Conservation (phyloP, 257 asterid species). For the Plectranthus barbatus region DNA sequence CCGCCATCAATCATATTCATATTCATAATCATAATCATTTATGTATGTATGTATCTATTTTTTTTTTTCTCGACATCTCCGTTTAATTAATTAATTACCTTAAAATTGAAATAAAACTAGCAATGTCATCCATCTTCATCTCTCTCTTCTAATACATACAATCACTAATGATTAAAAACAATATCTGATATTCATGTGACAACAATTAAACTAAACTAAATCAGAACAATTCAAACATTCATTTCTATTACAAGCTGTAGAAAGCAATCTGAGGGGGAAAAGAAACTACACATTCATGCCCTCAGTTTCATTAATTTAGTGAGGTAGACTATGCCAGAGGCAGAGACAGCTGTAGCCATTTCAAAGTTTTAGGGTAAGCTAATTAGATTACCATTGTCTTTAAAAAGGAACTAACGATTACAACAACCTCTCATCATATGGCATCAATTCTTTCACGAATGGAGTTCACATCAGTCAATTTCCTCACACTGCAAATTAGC, state of each 20-base stretch:
- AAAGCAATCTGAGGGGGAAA: no score
- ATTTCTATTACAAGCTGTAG: neutral
- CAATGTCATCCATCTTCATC: no score
- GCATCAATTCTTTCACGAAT: constrained; percentile 42
- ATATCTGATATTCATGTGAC: neutral
- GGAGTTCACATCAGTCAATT: constrained; percentile 43
- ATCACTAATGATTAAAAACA: neutral
- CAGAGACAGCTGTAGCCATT: neutral
- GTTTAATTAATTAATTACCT: no score
- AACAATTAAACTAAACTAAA: neutral
- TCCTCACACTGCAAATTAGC: constrained; percentile 47
- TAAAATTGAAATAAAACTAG: no score
- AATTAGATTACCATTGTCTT: neutral
- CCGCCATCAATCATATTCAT: neutral
- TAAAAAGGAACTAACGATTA: neutral
- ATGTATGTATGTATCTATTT: no score
- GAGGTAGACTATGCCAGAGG: neutral
- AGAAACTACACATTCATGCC: neutral
- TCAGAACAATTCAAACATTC: constrained; percentile 2
- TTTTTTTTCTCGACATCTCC: no score
- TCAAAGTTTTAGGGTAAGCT: neutral
- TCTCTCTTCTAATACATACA: no score
- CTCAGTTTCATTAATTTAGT: neutral
- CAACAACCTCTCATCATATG: constrained; percentile 31
- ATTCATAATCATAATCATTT: no score